phyloP scores from a whole-genome alignment of 768 basidiomycete genomes.

The Clitopilus passeckerianus region DNA sequence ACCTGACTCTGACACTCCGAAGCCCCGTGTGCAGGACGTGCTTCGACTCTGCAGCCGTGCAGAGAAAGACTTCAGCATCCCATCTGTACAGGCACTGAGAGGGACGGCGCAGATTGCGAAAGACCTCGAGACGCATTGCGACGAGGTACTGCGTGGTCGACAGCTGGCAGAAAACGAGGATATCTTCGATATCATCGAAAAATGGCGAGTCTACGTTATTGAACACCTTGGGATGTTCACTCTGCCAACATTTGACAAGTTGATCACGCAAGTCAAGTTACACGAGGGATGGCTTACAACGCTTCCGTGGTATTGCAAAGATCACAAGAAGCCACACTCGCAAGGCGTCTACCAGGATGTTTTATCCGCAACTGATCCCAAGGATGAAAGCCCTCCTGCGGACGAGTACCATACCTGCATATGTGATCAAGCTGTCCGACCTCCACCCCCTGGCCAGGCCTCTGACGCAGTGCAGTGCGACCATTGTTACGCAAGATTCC shows the following conservation, averaged over 20 bases:
- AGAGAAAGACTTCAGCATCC: constrained; percentile 74
- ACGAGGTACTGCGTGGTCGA: constrained; percentile 62
- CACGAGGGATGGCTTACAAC: constrained; percentile 72
- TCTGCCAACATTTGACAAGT: constrained; percentile 66
- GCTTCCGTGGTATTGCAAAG: constrained; percentile 74
- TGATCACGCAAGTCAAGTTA: constrained; percentile 59
- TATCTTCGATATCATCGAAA: constrained; percentile 65
- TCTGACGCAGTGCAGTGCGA: constrained; percentile 91
- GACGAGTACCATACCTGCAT: constrained; percentile 88
- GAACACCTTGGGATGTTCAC: constrained; percentile 71
- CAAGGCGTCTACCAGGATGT: constrained; percentile 70
- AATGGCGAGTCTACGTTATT: constrained; percentile 70
- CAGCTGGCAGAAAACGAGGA: constrained; percentile 56
- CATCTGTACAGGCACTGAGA: constrained; percentile 60
- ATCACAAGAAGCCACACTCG: constrained; percentile 62
- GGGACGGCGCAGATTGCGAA: constrained; percentile 71
- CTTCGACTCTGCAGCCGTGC: constrained; percentile 63
- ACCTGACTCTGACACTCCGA: constrained; percentile 47
- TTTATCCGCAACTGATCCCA: constrained; percentile 64
- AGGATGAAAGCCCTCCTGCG: constrained; percentile 73
- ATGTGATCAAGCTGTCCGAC: constrained; percentile 70
- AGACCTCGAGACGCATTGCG: constrained; percentile 73
- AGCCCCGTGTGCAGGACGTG: constrained; percentile 66
- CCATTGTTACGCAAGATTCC: constrained; percentile 83
- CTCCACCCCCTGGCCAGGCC: constrained; percentile 66